phyloP scores from a whole-genome alignment of 2,329 filamentous ascomycete genomes.

The Xylariomycetidae sp. region DNA sequence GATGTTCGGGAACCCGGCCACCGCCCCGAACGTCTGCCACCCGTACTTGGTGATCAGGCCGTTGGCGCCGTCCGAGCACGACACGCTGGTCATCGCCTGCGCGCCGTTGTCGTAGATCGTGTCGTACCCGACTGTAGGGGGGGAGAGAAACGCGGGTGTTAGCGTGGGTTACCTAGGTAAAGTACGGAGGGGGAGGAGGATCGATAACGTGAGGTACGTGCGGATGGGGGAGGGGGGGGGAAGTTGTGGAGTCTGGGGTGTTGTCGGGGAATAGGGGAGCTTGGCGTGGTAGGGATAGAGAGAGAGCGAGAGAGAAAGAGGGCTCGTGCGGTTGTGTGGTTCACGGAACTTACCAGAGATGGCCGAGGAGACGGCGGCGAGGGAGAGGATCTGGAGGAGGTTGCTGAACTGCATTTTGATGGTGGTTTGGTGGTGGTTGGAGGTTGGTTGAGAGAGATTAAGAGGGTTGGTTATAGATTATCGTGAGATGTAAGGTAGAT shows the following conservation, averaged over 20 bases:
- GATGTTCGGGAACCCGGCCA: slow-evolving; percentile 48
- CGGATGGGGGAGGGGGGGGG: background rate
- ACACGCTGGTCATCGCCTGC: slow-evolving; percentile 49
- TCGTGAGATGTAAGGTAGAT: background rate
- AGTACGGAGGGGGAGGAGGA: background rate
- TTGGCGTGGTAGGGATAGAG: background rate
- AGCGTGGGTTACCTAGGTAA: slow-evolving; percentile 11
- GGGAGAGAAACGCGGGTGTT: too few relatives aligned
- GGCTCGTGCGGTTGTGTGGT: background rate
- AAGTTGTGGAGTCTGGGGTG: too few relatives aligned
- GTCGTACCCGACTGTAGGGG: slow-evolving; percentile 63
- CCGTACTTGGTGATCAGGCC: slow-evolving; percentile 58
- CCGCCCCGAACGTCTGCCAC: slow-evolving; percentile 48
- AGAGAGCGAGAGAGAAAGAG: background rate
- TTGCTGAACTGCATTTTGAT: slow-evolving; percentile 26
- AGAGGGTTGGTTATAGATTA: background rate
- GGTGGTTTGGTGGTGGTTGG: background rate
- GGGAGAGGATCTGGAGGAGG: slow-evolving; percentile 22
- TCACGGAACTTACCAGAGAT: slow-evolving; percentile 18
- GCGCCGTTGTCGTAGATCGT: slow-evolving; percentile 57
- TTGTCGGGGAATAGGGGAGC: too few relatives aligned
- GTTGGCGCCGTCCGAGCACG: slow-evolving; percentile 64
- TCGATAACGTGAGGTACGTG: background rate
- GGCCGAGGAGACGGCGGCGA: slow-evolving; percentile 21
- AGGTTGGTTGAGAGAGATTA: background rate